Conservation (phyloP, 768 basidiomycete genomes). For the Mycena sanguinolenta region DNA sequence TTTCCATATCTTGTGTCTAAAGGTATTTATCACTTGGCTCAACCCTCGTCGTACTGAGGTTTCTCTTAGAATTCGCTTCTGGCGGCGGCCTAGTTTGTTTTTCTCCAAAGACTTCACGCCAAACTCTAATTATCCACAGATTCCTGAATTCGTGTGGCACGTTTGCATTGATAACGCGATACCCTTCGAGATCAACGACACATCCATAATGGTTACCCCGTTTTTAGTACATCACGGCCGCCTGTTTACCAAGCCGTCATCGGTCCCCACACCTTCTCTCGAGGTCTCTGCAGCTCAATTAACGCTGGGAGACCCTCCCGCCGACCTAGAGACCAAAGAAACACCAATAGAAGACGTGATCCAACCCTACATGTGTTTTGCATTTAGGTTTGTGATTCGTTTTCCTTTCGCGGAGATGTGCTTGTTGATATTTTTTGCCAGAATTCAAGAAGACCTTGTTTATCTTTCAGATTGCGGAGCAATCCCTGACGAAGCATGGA, state of each 20-base stretch:
- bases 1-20: slow-evolving; percentile 88
- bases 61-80: slow-evolving; percentile 69
- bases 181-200: slow-evolving; percentile 76
- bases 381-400: slow-evolving; percentile 55
- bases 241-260: slow-evolving; percentile 62
- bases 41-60: not conserved
- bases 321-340: slow-evolving; percentile 7
- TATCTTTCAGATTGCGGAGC: slow-evolving; percentile 89
- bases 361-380: slow-evolving; percentile 75
- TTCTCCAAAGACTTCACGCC: not conserved
- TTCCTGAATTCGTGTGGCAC: slow-evolving; percentile 88
- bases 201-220: slow-evolving; percentile 73
- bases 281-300: slow-evolving; percentile 45
- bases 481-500: slow-evolving; percentile 83
- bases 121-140: slow-evolving; percentile 53
- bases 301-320: slow-evolving; percentile 23
- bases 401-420: slow-evolving; percentile 38
- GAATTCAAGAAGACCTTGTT: slow-evolving; percentile 72
- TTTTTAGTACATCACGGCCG: slow-evolving; percentile 85
- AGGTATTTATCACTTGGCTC: slow-evolving; percentile 11
- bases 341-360: slow-evolving; percentile 46
- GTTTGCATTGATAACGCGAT: slow-evolving; percentile 74
- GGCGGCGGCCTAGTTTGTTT: slow-evolving; percentile 79
- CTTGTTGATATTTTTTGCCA: slow-evolving; percentile 74
- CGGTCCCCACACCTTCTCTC: slow-evolving; percentile 44